Conservation (phyloP, 169 alveolate genomes). For the Plasmodium gaboni region DNA sequence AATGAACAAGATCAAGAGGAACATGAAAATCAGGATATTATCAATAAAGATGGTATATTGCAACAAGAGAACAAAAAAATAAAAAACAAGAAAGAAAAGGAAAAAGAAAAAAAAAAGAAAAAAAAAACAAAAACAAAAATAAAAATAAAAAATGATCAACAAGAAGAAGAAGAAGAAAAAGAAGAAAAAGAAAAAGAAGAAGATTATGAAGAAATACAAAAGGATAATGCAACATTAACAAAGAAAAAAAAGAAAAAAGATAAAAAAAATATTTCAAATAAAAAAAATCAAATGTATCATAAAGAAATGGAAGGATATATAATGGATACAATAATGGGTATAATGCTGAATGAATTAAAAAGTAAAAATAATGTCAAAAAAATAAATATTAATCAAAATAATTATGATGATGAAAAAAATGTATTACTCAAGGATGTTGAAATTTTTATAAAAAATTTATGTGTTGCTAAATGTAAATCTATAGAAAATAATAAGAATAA, state of each 20-base stretch:
- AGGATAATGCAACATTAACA: background rate
- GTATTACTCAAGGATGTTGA: slow-evolving; percentile 51
- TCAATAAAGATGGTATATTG: background rate
- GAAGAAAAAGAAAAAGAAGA: slow-evolving; percentile 7
- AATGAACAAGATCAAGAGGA: slow-evolving; percentile 3
- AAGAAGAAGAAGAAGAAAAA: slow-evolving; percentile 3
- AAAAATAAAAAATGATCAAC: background rate
- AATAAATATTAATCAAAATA: slow-evolving; percentile 8
- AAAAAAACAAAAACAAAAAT: background rate
- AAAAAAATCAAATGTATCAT: slow-evolving; percentile 2
- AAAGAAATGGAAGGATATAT: slow-evolving; percentile 25
- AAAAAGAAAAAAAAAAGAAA: background rate
- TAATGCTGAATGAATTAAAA: slow-evolving; percentile 12
- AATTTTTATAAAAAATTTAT: slow-evolving; percentile 52
- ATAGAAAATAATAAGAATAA: slow-evolving; percentile 15
- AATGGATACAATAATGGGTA: slow-evolving; percentile 18
- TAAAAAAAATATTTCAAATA: slow-evolving; percentile 3
- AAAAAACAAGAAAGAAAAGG: background rate
- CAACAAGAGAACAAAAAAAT: slow-evolving; percentile 11
- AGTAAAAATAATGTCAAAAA: slow-evolving; percentile 13
- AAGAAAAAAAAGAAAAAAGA: slow-evolving; percentile 24
- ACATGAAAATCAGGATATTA: background rate
- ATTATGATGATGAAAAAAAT: slow-evolving; percentile 31
- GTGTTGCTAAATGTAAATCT: slow-evolving; percentile 60
- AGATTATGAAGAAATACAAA: background rate